phyloP scores from a whole-genome alignment of 108 stramenopile genomes.

The Stephanodiscus triporus region DNA sequence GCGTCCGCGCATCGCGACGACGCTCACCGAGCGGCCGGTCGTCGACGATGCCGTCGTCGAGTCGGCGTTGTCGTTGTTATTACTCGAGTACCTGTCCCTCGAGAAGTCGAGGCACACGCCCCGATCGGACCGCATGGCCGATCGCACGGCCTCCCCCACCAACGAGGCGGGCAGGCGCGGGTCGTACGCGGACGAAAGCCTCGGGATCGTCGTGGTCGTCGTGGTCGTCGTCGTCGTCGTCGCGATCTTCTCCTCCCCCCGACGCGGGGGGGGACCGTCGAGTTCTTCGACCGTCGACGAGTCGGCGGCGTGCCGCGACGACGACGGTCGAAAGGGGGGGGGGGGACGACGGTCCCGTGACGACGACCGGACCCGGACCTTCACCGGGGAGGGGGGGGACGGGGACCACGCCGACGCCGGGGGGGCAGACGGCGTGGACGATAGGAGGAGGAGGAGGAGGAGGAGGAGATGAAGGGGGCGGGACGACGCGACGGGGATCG shows the following conservation, averaged over 20 bases:
- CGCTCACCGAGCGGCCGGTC: conserved; percentile 47
- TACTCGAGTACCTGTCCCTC: conserved; percentile 29
- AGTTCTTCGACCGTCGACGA: no score
- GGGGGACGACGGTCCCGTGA: no score
- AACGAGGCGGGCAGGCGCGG: conserved; percentile 69
- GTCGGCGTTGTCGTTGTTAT: not conserved
- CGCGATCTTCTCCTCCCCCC: no score
- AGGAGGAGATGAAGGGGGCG: no score
- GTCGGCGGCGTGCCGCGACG: no score
- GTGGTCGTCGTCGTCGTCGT: not conserved
- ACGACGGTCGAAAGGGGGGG: no score
- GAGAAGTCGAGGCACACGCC: conserved; percentile 61
- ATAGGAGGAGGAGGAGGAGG: no score
- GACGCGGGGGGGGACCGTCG: no score
- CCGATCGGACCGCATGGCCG: conserved; percentile 67
- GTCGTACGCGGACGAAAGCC: conserved; percentile 62
- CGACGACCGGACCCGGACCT: no score
- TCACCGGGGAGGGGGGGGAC: no score
- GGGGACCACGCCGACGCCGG: no score
- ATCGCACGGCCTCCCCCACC: conserved; percentile 84
- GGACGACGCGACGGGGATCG: not conserved
- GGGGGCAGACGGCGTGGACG: no score
- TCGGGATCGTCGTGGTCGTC: not conserved
- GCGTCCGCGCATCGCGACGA: conserved; percentile 57
- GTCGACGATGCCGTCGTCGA: not conserved